Base-by-base conservation (phyloP, 2,329 filamentous ascomycete species). In the Fusarium virguliforme region DNA sequence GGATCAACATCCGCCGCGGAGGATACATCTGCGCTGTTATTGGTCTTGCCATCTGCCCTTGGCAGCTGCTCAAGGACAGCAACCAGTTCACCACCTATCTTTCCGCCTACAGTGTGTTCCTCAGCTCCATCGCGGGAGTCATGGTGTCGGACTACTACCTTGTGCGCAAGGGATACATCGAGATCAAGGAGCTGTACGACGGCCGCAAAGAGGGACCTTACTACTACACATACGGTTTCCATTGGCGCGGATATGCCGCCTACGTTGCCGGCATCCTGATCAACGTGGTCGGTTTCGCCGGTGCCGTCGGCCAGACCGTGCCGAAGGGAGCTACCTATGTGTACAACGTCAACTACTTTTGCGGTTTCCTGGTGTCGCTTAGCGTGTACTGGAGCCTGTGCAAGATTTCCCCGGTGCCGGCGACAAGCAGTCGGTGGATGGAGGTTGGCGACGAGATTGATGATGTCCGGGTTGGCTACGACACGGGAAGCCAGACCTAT, bases 11-110 rank as follows among this genome's bases (percentile, higher is more conserved):
- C 75, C 91, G 94, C 60, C 91, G 95, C 10, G 94, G 94, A 61
- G 92, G 93, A 12, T 97, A 97, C 79, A 88, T 97, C 69, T 97
- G 94, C 77, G 94, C 94, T 0, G 79, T 86, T 1, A 85, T 97
- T 61, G 94, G 94, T 60, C 85, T 97, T 12, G 92, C 90, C 68
- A 97, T 97, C 89, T 96, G 93, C 79, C 95, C 95, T 0, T 95
- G 91, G 89, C 92, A 93, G 66, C 87, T 97, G 0, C 88, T 97
- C 8, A 90, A 87, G 2, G 85, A 85, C 48, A 89, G 89, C 48
- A 97, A 95, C 84, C 90, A 91, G 81, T 97, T 97, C 83, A 96
- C 93, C 1, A 97, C 93, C 4, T 97, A 97, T 78, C 89, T 98
- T 1, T 96, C 93, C 1, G 92, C 95, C 1, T 97, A 97, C 84